phyloP scores from a whole-genome alignment of 352 stramenopile genomes.

The Halophytophthora batemanensis region DNA sequence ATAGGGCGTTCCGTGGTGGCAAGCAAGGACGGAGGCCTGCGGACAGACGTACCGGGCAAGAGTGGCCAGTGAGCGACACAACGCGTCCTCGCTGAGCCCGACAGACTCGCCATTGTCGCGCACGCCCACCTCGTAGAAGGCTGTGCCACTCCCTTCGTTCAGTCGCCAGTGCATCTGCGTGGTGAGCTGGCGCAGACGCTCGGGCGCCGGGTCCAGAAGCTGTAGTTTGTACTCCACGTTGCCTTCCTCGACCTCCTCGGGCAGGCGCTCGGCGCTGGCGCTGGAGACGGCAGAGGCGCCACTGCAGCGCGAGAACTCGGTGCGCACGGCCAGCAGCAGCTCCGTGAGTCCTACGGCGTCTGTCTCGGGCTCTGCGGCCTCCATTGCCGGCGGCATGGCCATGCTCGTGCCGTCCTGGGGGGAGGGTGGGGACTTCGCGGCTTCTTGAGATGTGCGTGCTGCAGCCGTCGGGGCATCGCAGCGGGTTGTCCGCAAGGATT shows the following conservation, averaged over 20 bases:
- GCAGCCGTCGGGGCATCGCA: no score
- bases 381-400: no score
- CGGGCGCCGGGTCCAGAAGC: conserved; percentile 64
- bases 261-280: conserved; percentile 22
- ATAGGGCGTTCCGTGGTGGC: conserved; percentile 1
- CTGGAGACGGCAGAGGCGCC: no score
- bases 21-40: neutral
- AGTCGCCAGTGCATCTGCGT: conserved; percentile 91
- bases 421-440: no score
- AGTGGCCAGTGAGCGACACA: conserved; percentile 71
- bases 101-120: conserved; percentile 77
- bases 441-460: no score
- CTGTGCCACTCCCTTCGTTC: conserved; percentile 80
- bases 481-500: no score
- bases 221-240: conserved; percentile 92
- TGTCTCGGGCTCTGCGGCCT: neutral
- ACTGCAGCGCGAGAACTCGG: conserved; percentile 16
- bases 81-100: conserved; percentile 59
- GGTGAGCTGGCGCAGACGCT: conserved; percentile 81
- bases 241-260: conserved; percentile 84
- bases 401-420: no score
- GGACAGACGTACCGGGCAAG: conserved; percentile 34
- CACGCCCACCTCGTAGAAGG: conserved; percentile 88
- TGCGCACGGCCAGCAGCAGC: conserved; percentile 17
- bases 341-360: conserved; percentile 21